Conservation (phyloP, 2,329 filamentous ascomycete genomes). For the Rhexocercosporidium sp. region DNA sequence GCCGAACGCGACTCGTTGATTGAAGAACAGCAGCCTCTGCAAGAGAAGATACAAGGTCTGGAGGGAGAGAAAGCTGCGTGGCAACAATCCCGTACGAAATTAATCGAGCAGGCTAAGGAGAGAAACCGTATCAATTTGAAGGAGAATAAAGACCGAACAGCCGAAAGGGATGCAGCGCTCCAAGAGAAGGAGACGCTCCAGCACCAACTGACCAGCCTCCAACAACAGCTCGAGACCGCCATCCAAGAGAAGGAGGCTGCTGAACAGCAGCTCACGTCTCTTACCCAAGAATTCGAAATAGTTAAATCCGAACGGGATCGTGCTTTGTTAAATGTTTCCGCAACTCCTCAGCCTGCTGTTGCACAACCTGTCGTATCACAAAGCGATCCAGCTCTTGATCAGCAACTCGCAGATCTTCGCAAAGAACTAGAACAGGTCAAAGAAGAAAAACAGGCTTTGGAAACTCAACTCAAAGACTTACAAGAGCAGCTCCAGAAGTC, state of each 20-base stretch:
- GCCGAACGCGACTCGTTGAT: constrained; percentile 61
- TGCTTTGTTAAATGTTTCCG: constrained; percentile 40
- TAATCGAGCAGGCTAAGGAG: constrained; percentile 69
- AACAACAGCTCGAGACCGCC: constrained; percentile 54
- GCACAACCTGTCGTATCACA: constrained; percentile 56
- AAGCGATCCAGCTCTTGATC: constrained; percentile 54
- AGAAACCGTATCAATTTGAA: constrained; percentile 58
- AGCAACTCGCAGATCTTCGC: constrained; percentile 53
- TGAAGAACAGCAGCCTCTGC: constrained; percentile 51
- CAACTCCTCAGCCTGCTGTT: constrained; percentile 42
- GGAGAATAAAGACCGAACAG: constrained; percentile 58
- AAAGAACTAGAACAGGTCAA: constrained; percentile 70
- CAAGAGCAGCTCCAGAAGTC: constrained; percentile 65
- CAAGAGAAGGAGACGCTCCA: constrained; percentile 50
- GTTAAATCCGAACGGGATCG: constrained; percentile 52
- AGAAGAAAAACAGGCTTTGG: constrained; percentile 71
- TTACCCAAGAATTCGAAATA: constrained; percentile 49
- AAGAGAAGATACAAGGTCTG: constrained; percentile 57
- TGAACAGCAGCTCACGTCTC: constrained; percentile 43
- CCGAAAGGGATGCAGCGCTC: constrained; percentile 46
- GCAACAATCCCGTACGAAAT: constrained; percentile 56
- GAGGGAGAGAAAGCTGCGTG: constrained; percentile 61
- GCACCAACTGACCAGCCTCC: constrained; percentile 45
- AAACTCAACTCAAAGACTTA: constrained; percentile 63
- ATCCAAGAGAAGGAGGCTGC: constrained; percentile 43